Percentiles rank a stretch among this genome's conserved stretches.
Conservation (phyloP, 306 rosid genomes). For the Sesbania bispinosa region DNA sequence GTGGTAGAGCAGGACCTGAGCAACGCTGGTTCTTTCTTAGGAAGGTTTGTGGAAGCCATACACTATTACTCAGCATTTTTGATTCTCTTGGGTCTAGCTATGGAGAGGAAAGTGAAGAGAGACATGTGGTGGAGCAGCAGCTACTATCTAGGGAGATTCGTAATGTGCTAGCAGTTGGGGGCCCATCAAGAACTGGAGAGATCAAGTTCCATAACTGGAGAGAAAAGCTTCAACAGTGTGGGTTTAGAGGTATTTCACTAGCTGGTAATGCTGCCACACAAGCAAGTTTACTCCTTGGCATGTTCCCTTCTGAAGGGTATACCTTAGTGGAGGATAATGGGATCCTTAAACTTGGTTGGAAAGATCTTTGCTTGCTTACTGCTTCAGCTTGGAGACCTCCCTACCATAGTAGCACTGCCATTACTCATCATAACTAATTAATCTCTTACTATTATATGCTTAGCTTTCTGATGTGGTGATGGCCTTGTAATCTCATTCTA, state of each 20-base stretch:
- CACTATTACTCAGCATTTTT: constrained; percentile 96
- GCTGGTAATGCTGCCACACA: constrained; percentile 98
- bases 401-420: constrained; percentile 32
- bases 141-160: constrained; percentile 85
- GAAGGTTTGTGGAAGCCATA: constrained; percentile 96
- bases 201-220: constrained; percentile 91
- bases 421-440: constrained; percentile 29
- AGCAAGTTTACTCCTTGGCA: constrained; percentile 81
- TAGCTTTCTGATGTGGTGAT: background rate
- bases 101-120: constrained; percentile 93
- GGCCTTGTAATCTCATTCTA: background rate
- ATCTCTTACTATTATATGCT: background rate
- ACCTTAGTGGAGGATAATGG: constrained; percentile 96
- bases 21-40: constrained; percentile 86
- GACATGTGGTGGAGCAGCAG: constrained; percentile 96
- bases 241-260: constrained; percentile 77
- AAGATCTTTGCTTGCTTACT: constrained; percentile 93
- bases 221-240: constrained; percentile 84
- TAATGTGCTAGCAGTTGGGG: constrained; percentile 86
- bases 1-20: constrained; percentile 95
- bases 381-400: constrained; percentile 99
- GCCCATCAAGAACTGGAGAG: constrained; percentile 86
- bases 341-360: constrained; percentile 94
- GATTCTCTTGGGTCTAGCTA: constrained; percentile 94
- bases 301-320: constrained; percentile 97